Evolutionary conservation across 352 stramenopile species (phyloP), one percentile per base, ranked within the genome.

Genomic region (Globisporangium recalcitrans): DNA sequence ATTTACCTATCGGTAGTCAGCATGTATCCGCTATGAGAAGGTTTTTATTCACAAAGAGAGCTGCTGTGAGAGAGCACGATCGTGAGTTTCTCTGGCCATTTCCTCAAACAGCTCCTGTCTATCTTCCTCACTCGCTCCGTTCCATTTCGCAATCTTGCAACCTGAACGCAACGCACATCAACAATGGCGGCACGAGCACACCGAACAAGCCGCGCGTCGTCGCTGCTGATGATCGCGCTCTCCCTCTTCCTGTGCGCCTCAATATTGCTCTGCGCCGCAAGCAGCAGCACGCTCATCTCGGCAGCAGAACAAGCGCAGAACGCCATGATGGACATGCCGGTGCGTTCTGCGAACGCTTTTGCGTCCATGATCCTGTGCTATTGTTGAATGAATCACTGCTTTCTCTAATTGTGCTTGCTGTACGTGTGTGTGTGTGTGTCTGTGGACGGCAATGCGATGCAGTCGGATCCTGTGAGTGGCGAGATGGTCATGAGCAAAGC

Each of bases 401-500:
- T 14, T 26, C 27, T 0, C 32, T 32, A 29, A 42, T 27, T 3
- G 10, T 57, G 21, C 19, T 38, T 54, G 16, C 14, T 55, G 7
- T 21, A 6, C 47, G 19, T 59, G 10, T 24, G 29, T 26, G 24
- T 32, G 26, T 0, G 3, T 16, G 19, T n/a, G 16, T 40, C 19
- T 67, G 13, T 34, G 22, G 38, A 52, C 38, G 19, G 4, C n/a
- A 24, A 19, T 40, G 13, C 1, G 44, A 11, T 58, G 21, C 49
- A 90, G 80, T 70, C 75, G 13, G 80, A 90, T 58, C 80, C 80
- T 0, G 78, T 90, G 29, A 85, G 62, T 16, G 80, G 78, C 48
- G 58, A 85, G 52, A 90, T 90, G 80, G 76, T 90, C 34, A 90
- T 90, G 80, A 83, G 73, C 52, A 44, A 63, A 7, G 54, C 58